phyloP scores from a whole-genome alignment of 2,329 filamentous ascomycete species.

The Claviceps lovelessii region DNA sequence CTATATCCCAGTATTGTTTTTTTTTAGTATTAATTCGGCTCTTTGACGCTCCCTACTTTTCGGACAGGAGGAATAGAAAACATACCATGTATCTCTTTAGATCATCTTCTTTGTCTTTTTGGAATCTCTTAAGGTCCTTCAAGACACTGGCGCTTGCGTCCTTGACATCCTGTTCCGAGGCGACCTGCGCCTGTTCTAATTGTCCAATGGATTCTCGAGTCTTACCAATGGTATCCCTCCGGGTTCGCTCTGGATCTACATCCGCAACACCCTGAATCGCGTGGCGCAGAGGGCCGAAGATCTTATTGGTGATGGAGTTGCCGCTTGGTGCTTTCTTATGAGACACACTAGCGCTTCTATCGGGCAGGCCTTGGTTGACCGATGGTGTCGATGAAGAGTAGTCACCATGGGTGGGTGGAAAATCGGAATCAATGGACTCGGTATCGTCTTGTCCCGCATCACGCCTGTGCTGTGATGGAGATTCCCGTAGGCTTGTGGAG shows the following conservation, averaged over 20 bases:
- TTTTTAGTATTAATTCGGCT: slow-evolving; percentile 13
- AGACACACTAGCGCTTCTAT: slow-evolving; percentile 30
- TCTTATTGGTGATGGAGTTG: slow-evolving; percentile 84
- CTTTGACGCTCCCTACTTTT: neutral
- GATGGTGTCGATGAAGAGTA: slow-evolving; percentile 48
- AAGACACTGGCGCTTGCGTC: slow-evolving; percentile 82
- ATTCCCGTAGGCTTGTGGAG: slow-evolving; percentile 45
- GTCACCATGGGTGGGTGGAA: slow-evolving; percentile 77
- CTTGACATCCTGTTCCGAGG: slow-evolving; percentile 80
- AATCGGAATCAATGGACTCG: slow-evolving; percentile 88
- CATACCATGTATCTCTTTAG: slow-evolving; percentile 89
- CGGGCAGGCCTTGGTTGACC: slow-evolving; percentile 56
- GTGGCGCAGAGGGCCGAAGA: slow-evolving; percentile 90
- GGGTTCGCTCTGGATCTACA: slow-evolving; percentile 83
- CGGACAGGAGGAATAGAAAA: slow-evolving; percentile 3
- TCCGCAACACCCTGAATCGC: slow-evolving; percentile 94
- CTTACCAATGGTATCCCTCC: slow-evolving; percentile 88
- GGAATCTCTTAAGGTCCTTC: slow-evolving; percentile 82
- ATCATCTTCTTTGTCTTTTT: slow-evolving; percentile 90
- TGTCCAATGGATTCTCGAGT: slow-evolving; percentile 76
- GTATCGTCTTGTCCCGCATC: slow-evolving; percentile 59
- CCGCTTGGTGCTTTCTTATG: slow-evolving; percentile 75
- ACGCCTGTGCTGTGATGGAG: slow-evolving; percentile 32
- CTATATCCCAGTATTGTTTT: slow-evolving; percentile 28
- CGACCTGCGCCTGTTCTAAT: slow-evolving; percentile 80